These are phyloP conservation scores for Pseudocercospora eumusae DNA, from an alignment of 2,329 filamentous ascomycete genomes.

Conservation along the genomic window DNA sequence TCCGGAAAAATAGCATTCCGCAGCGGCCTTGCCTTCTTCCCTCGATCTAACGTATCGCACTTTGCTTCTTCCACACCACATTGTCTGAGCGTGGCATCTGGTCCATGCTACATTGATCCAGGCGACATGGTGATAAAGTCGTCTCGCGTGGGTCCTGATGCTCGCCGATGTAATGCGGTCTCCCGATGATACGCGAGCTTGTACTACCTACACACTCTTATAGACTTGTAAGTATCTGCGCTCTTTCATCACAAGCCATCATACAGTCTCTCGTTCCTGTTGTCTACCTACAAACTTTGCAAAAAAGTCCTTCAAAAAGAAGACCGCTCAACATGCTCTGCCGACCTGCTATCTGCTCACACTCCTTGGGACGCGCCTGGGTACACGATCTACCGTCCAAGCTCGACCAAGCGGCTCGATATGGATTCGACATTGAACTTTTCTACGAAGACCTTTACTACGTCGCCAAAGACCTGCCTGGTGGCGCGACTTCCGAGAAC, in stretches of 20 bases:
- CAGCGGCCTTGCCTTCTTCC: constrained; percentile 14
- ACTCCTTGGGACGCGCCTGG: constrained; percentile 73
- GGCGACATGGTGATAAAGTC: constrained; percentile 14
- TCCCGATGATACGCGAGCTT: constrained; percentile 18
- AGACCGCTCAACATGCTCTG: constrained; percentile 47
- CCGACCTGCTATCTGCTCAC: constrained; percentile 70
- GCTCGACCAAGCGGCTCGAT: constrained; percentile 64
- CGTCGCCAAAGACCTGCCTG: constrained; percentile 53
- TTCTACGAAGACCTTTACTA: constrained; percentile 76
- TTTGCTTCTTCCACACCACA: constrained; percentile 13
- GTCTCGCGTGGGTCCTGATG: constrained; percentile 23
- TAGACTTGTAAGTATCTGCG: not conserved
- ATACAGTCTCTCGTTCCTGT: not conserved
- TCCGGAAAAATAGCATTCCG: constrained; percentile 20
- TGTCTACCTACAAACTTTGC: not conserved
- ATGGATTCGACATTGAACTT: constrained; percentile 73
- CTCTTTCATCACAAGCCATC: not conserved
- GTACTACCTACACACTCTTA: constrained; percentile 11
- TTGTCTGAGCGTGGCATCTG: constrained; percentile 7
- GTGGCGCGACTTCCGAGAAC: constrained; percentile 50
- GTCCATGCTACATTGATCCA: constrained; percentile 5
- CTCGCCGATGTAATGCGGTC: constrained; percentile 14
- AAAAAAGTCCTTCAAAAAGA: no score
- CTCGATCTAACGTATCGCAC: no score
- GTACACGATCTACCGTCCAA: constrained; percentile 69